These are phyloP conservation scores for Pichia norvegensis DNA, from an alignment of 1,139 yeast genomes.

Conservation along the genomic window DNA sequence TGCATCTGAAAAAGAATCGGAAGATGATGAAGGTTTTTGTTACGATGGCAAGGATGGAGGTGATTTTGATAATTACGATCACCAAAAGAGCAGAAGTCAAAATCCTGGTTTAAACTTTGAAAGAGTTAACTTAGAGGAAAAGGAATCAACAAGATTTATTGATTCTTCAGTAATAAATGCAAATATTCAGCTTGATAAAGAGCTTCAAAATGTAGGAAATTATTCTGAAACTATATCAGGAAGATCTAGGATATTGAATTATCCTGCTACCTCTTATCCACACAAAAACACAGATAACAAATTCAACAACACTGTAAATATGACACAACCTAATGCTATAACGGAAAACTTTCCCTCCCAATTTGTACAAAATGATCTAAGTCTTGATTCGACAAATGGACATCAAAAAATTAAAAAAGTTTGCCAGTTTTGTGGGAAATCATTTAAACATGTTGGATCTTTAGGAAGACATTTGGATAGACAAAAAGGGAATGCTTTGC, in stretches of 20 bases:
- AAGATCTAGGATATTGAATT: background rate
- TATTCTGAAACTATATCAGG: background rate
- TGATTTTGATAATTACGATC: too few species aligned
- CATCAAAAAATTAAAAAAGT: constrained; percentile 32
- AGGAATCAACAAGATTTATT: background rate
- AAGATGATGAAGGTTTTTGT: too few species aligned
- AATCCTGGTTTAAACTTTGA: too few species aligned
- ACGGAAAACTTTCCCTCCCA: too few species aligned
- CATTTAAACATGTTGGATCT: constrained; percentile 46
- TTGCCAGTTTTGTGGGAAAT: constrained; percentile 41
- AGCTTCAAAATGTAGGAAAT: background rate
- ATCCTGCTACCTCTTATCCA: background rate
- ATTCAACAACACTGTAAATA: too few species aligned
- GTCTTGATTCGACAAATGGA: background rate
- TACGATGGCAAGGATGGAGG: too few species aligned
- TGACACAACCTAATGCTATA: too few species aligned
- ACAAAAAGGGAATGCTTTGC: constrained; percentile 38
- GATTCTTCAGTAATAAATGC: background rate
- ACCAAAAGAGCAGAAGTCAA: too few species aligned
- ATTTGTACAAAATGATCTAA: background rate
- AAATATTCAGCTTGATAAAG: background rate
- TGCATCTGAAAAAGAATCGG: too few species aligned
- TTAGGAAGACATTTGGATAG: constrained; percentile 44
- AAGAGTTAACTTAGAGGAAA: too few species aligned
- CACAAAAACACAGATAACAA: background rate